These are phyloP conservation scores for Microcyclospora pomicola DNA, from an alignment of 2,329 filamentous ascomycete species.

Conservation along the genomic window DNA sequence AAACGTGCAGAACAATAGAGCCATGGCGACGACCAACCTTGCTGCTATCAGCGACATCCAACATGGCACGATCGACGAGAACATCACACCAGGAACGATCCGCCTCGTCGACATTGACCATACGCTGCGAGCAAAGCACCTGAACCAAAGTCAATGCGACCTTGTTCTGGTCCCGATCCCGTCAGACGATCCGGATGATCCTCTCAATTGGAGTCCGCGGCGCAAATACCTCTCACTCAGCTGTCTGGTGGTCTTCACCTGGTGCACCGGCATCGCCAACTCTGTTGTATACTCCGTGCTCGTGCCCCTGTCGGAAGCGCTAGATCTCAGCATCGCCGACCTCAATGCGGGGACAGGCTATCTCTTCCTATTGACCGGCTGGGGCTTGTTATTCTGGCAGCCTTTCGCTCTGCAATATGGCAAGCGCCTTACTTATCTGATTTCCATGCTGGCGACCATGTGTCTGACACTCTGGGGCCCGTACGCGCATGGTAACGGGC, in stretches of 20 bases:
- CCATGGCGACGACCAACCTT: background rate
- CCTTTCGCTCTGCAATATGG: conserved; percentile 40
- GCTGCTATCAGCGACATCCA: conserved; percentile 1
- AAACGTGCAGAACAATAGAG: too few species aligned
- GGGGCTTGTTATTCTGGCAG: conserved; percentile 40
- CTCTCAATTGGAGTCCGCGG: conserved; percentile 18
- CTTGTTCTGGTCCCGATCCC: conserved; percentile 30
- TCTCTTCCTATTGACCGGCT: conserved; percentile 11
- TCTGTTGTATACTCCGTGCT: conserved; percentile 39
- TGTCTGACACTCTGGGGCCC: conserved; percentile 31
- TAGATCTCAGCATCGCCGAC: conserved; percentile 30
- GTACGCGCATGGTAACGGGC: conserved; percentile 30
- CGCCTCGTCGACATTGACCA: conserved; percentile 30
- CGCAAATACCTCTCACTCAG: conserved; percentile 30
- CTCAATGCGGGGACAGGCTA: conserved; percentile 37
- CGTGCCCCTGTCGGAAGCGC: conserved; percentile 34
- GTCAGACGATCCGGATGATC: conserved; percentile 24
- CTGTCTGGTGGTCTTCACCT: conserved; percentile 32
- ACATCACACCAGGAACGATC: conserved; percentile 25
- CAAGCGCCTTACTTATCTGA: conserved; percentile 35
- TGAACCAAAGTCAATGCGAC: conserved; percentile 13
- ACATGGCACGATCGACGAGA: conserved; percentile 8
- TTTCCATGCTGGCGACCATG: conserved; percentile 28
- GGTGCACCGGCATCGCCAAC: conserved; percentile 36
- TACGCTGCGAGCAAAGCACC: conserved; percentile 22